A percentile compares a stretch with the other conserved stretches of the same genome.
phyloP scores from a whole-genome alignment of 129 eudicot genomes.

The Glebionis coronaria region DNA sequence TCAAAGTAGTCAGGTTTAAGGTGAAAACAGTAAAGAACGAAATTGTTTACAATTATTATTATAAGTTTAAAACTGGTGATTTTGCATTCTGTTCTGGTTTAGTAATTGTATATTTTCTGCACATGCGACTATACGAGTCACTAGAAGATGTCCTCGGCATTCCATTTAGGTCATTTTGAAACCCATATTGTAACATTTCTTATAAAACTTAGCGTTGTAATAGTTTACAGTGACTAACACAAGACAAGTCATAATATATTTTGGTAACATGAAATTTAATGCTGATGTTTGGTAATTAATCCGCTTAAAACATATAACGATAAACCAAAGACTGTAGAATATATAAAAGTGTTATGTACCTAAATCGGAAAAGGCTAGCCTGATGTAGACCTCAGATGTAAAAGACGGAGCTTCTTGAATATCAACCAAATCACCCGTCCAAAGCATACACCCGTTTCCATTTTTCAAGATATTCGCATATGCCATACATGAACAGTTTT shows the following conservation, averaged over 20 bases:
- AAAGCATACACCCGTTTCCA: slow-evolving; percentile 46
- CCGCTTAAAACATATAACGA: background rate
- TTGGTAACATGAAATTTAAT: too few relatives aligned
- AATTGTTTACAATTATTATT: background rate
- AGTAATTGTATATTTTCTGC: background rate
- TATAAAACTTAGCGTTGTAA: too few relatives aligned
- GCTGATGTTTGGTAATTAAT: too few relatives aligned
- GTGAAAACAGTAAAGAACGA: slow-evolving; percentile 4
- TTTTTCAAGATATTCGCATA: slow-evolving; percentile 36
- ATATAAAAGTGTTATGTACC: slow-evolving; percentile 11
- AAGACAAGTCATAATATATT: too few relatives aligned
- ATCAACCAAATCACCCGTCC: slow-evolving; percentile 44
- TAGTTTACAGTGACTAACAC: too few relatives aligned
- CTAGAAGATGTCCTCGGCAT: too few relatives aligned
- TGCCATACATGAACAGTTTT: slow-evolving; percentile 48
- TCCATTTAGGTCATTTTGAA: too few relatives aligned
- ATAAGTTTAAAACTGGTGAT: too few relatives aligned
- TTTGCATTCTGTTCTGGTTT: too few relatives aligned
- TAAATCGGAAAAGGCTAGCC: slow-evolving; percentile 41
- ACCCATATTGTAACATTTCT: too few relatives aligned
- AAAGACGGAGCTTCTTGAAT: slow-evolving; percentile 29
- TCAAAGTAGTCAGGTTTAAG: slow-evolving; percentile 9
- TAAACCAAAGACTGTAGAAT: slow-evolving; percentile 2
- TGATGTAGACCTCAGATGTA: slow-evolving; percentile 39
- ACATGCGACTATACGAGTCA: background rate